Conservation (phyloP, 768 basidiomycete genomes). For the Pleurotus salmoneostramineus region DNA sequence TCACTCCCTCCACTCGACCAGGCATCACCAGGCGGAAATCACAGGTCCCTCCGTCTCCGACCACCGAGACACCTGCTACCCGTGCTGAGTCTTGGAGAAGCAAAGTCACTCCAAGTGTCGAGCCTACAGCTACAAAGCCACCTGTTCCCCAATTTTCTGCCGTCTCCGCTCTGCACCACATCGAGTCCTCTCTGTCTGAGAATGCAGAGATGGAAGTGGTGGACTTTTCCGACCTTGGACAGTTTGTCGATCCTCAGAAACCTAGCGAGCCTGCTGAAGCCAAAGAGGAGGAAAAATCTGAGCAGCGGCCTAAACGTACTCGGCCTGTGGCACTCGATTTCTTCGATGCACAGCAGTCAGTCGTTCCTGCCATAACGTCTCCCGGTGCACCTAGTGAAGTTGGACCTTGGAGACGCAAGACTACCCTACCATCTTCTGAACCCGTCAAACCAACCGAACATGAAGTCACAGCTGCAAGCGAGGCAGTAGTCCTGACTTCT, state of each 20-base stretch:
- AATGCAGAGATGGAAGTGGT: constrained; percentile 65
- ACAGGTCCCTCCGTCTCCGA: constrained; percentile 11
- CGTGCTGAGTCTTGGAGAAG: constrained; percentile 67
- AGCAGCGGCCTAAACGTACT: constrained; percentile 19
- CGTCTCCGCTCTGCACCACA: constrained; percentile 27
- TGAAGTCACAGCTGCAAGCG: neutral
- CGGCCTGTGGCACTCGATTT: constrained; percentile 69
- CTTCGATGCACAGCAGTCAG: constrained; percentile 47
- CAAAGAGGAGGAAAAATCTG: constrained; percentile 14
- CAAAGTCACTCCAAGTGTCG: constrained; percentile 31
- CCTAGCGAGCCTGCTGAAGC: constrained; percentile 16
- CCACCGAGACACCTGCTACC: constrained; percentile 20
- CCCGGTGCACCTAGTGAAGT: constrained; percentile 23
- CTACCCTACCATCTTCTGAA: neutral
- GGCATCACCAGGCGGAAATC: constrained; percentile 23
- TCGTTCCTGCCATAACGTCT: constrained; percentile 5
- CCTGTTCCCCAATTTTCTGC: constrained; percentile 16
- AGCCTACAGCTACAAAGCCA: constrained; percentile 21
- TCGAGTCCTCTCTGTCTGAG: constrained; percentile 37
- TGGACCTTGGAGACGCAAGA: constrained; percentile 42
- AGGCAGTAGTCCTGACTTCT: neutral
- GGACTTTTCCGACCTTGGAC: constrained; percentile 74
- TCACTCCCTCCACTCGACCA: constrained; percentile 22
- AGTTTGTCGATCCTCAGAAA: constrained; percentile 46
- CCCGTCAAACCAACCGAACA: neutral